phyloP scores from a whole-genome alignment of 345 rosid species.

The Lumnitzera racemosa region DNA sequence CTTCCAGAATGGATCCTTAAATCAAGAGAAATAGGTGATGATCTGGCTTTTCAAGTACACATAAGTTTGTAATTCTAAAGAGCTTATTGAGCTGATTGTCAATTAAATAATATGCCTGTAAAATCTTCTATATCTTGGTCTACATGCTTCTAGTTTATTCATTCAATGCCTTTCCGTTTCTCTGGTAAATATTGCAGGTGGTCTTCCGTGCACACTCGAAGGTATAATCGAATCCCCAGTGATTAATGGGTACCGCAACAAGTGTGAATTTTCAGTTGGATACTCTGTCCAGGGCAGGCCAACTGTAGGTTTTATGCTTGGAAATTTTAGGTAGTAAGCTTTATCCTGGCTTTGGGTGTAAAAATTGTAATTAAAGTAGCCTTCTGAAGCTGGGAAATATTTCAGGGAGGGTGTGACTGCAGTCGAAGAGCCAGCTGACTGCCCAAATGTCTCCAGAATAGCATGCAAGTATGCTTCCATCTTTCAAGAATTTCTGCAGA shows the following conservation, averaged over 20 bases:
- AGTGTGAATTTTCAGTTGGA: constrained; percentile 90
- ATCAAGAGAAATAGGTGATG: constrained; percentile 79
- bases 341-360: constrained; percentile 6
- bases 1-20: constrained; percentile 84
- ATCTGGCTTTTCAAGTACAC: constrained; percentile 6
- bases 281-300: constrained; percentile 70
- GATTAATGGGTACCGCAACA: constrained; percentile 82
- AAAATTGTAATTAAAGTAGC: constrained; percentile 10
- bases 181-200: constrained; percentile 38
- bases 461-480: constrained; percentile 68
- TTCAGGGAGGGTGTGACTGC: constrained; percentile 94
- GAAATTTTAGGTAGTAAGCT: constrained; percentile 69
- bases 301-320: constrained; percentile 87
- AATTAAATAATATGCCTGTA: too few relatives aligned
- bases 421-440: constrained; percentile 78
- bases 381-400: constrained; percentile 13
- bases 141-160: too few relatives aligned
- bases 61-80: not conserved
- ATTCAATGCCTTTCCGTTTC: not conserved
- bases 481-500: constrained; percentile 70
- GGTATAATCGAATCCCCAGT: constrained; percentile 83
- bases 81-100: too few relatives aligned
- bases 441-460: constrained; percentile 82
- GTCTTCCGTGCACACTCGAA: constrained; percentile 81
- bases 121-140: too few relatives aligned